Evolutionary conservation across 495 filamentous ascomycete species (phyloP), one percentile per base, ranked within the genome.

Genomic region (Penicillium egyptiacum): DNA sequence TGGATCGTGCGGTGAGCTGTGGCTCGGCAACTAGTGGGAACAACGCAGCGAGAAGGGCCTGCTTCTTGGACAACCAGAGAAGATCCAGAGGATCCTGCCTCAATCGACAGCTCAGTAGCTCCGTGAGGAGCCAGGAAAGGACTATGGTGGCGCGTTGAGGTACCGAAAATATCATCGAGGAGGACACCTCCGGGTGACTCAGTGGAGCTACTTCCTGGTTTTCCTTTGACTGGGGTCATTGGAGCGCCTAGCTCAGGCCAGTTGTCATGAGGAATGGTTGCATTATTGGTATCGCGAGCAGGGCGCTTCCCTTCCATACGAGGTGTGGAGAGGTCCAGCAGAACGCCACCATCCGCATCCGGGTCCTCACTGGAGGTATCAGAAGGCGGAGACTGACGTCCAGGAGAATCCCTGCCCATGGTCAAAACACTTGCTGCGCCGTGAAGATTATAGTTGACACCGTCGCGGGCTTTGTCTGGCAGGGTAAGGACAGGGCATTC

Each of bases 401-500:
- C 46, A 35, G 37, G 26, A 12, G 43, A 55, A n/a, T 25, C 14
- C 5, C 28, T n/a, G 3, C 41, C 51, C 19, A 45, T 35, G 11
- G 41, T 19, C 17, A 54, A 5, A 23, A 54, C 7, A 6, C 20
- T 17, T 8, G 16, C n/a, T 17, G 12, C 5, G 1, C 5, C 17
- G 9, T 6, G 39, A 22, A 30, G 5, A 5, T 53, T 20, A 11
- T 16, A 33, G 17, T 25, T 43, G 12, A 5, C 10, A 4, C 16
- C 17, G 1, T 45, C 51, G 8, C 20, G 12, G 14, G 14, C 4
- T 33, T 12, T 51, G 2, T 30, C 17, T 25, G 42, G 33, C 31
- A 43, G n/a, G 1, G 9, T 5, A 28, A 53, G 37, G 1, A 55
- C 50, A 4, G 42, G 37, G 55, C 83, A 85, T 8, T 75, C 62